These are phyloP conservation scores for Cornus kousa DNA, from an alignment of 148 eudicot genomes.

Conservation along the genomic window DNA sequence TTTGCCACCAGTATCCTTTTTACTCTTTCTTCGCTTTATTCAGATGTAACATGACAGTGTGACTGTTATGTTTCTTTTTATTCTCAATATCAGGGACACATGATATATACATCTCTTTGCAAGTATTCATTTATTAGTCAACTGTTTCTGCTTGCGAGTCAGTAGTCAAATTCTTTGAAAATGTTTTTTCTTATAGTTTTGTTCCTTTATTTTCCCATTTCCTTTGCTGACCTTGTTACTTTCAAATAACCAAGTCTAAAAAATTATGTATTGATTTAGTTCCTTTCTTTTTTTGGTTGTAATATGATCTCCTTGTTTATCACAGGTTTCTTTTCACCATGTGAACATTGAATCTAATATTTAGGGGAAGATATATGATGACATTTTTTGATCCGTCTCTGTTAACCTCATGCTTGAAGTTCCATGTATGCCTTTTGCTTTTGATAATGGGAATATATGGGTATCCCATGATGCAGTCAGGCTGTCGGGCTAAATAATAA, in stretches of 20 bases:
- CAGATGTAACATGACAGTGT: constrained; percentile 3
- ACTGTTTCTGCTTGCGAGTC: no score
- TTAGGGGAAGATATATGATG: no score
- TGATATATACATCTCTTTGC: background rate
- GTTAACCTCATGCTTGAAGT: background rate
- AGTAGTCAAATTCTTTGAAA: background rate
- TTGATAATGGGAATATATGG: background rate
- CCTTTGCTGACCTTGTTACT: background rate
- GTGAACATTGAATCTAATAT: background rate
- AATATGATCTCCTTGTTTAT: background rate
- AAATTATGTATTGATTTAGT: no score
- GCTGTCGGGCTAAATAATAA: background rate
- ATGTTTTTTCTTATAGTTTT: background rate
- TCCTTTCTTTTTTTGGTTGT: background rate
- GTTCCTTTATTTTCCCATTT: background rate
- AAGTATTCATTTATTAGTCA: no score
- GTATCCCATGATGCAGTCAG: background rate
- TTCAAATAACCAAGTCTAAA: background rate
- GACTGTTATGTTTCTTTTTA: background rate
- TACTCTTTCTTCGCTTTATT: background rate
- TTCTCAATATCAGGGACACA: background rate
- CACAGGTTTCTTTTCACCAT: background rate
- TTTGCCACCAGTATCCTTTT: constrained; percentile 91
- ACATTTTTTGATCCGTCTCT: background rate
- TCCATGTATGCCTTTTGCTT: background rate